These are phyloP conservation scores for Tanacetum coccineum DNA, from an alignment of 129 eudicot species.

Conservation along the genomic window DNA sequence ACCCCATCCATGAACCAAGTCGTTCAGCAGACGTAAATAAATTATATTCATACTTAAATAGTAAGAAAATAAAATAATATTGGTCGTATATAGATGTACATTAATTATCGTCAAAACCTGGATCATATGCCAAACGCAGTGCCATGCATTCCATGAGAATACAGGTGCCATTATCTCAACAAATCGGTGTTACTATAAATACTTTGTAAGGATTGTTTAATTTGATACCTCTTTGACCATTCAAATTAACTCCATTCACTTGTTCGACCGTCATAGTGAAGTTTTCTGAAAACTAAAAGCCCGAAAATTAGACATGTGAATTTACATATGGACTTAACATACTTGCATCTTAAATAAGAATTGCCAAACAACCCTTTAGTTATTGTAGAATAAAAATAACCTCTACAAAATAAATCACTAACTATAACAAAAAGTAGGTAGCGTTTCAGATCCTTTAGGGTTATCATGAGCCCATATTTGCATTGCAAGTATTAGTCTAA, in stretches of 20 bases:
- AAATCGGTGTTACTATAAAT: constrained; percentile 43
- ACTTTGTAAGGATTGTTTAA: neutral
- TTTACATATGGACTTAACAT: no score
- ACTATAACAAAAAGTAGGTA: constrained; percentile 48
- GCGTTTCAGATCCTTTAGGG: constrained; percentile 82
- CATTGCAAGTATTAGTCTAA: constrained; percentile 4
- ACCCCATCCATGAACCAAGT: constrained; percentile 93
- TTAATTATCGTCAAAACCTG: constrained; percentile 40
- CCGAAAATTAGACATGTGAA: neutral
- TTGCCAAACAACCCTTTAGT: neutral
- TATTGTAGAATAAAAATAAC: neutral
- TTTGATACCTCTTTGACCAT: constrained; percentile 62
- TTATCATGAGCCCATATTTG: constrained; percentile 71
- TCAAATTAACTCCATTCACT: constrained; percentile 83
- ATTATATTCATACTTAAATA: neutral
- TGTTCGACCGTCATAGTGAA: constrained; percentile 82
- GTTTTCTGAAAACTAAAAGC: constrained; percentile 68
- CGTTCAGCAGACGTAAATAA: constrained; percentile 46
- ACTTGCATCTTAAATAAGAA: no score
- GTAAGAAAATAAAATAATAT: constrained; percentile 4
- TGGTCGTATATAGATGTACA: neutral
- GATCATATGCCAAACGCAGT: constrained; percentile 88
- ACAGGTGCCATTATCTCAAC: constrained; percentile 98
- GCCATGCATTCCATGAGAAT: constrained; percentile 87
- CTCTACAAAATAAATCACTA: no score